These are phyloP conservation scores for Leishmania mexicana DNA, from an alignment of 208 protist genomes.

Conservation along the genomic window DNA sequence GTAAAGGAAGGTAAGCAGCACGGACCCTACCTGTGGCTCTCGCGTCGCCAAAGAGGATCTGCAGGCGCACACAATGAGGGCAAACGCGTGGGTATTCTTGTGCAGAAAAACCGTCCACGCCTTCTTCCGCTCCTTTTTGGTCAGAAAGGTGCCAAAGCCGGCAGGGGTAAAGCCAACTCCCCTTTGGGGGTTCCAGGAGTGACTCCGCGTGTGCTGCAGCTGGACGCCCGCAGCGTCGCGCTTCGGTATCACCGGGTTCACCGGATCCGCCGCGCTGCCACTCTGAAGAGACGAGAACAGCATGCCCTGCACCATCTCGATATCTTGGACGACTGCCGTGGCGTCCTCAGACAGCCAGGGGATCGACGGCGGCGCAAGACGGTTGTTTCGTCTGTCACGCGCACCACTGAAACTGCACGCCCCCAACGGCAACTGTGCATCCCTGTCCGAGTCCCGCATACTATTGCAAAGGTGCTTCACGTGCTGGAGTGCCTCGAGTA, in stretches of 20 bases:
- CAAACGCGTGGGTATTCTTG: conserved; percentile 57
- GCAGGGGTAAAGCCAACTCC: conserved; percentile 4
- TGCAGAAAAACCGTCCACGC: conserved; percentile 61
- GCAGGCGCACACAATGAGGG: conserved; percentile 48
- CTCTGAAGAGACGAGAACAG: conserved; percentile 33
- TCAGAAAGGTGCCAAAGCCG: conserved; percentile 15
- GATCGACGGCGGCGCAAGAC: not conserved
- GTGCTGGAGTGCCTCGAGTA: conserved; percentile 22
- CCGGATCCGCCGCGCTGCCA: conserved; percentile 2
- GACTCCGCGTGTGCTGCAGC: conserved; percentile 18
- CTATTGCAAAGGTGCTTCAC: conserved; percentile 29
- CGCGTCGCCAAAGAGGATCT: conserved; percentile 42
- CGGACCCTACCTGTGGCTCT: conserved; percentile 38
- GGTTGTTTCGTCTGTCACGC: conserved; percentile 17
- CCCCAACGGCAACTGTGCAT: not conserved
- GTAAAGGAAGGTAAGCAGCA: conserved; percentile 67
- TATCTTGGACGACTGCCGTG: conserved; percentile 14
- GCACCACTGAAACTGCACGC: not conserved
- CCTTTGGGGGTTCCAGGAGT: conserved; percentile 17
- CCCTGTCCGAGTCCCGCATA: conserved; percentile 12
- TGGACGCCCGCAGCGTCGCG: not conserved
- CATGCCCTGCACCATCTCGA: conserved; percentile 25
- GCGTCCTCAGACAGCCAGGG: conserved; percentile 12
- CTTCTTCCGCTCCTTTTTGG: conserved; percentile 29
- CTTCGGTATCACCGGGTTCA: conserved; percentile 7